These are phyloP conservation scores for Trichoderma oligosporum DNA, from an alignment of 2,329 filamentous ascomycete genomes.

Conservation along the genomic window DNA sequence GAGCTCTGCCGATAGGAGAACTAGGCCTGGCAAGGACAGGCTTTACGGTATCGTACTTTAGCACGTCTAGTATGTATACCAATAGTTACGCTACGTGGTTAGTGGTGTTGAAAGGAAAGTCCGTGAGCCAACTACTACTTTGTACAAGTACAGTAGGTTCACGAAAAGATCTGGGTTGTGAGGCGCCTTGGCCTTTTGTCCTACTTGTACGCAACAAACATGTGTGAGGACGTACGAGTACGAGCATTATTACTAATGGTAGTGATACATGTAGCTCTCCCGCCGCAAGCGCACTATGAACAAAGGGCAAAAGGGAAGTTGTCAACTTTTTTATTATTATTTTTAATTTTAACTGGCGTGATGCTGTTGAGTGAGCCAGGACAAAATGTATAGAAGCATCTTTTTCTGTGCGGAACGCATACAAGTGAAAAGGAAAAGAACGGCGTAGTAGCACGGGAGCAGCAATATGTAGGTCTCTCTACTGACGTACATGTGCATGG, in stretches of 20 bases:
- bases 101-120: neutral
- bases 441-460: neutral
- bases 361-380: neutral
- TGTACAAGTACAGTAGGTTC: neutral
- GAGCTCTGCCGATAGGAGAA: slow-evolving; percentile 20
- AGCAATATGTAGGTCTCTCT: neutral
- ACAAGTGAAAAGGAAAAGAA: neutral
- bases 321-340: neutral
- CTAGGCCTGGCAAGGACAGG: slow-evolving; percentile 1
- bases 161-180: slow-evolving; percentile 7
- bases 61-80: neutral
- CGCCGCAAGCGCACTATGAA: slow-evolving; percentile 17
- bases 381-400: too few species aligned
- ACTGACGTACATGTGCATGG: slow-evolving; percentile 17
- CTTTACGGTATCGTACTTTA: slow-evolving; percentile 2
- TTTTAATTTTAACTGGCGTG: neutral
- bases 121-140: too few species aligned
- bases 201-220: neutral
- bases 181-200: neutral
- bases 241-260: neutral
- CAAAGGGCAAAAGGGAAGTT: neutral
- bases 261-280: slow-evolving; percentile 25
- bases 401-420: too few species aligned
- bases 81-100: neutral
- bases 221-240: slow-evolving; percentile 4